Evolutionary conservation across 1,139 yeast species (phyloP).

Genomic region (Saccharomyces hybrid): DNA sequence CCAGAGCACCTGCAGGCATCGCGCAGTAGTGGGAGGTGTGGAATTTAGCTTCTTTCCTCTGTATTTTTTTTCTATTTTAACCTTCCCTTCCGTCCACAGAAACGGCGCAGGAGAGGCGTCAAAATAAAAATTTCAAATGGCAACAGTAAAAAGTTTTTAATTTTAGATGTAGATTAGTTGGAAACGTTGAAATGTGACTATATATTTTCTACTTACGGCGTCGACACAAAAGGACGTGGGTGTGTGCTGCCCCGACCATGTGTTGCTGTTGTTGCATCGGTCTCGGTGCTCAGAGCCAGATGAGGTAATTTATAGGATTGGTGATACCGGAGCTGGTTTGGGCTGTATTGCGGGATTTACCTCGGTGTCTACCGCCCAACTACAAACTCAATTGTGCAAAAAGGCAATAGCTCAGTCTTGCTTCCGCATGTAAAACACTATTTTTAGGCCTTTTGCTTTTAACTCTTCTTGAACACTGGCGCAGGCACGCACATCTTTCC

Average conservation of each 20-base stretch:
- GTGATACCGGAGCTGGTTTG: background rate
- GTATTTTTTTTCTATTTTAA: background rate
- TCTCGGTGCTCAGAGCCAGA: background rate
- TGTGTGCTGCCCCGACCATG: background rate
- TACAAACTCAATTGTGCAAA: background rate
- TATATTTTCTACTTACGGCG: background rate
- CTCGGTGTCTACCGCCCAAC: background rate
- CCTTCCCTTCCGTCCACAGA: background rate
- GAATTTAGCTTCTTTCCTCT: background rate
- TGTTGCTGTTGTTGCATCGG: background rate
- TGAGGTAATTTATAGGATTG: background rate
- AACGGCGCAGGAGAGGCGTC: background rate
- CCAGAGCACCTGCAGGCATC: background rate
- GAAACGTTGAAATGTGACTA: background rate
- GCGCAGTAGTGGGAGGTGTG: background rate
- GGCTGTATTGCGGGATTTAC: background rate
- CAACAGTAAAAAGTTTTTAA: background rate
- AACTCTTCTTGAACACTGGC: background rate
- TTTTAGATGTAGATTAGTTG: background rate
- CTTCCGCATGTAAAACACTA: background rate
- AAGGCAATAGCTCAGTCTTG: background rate
- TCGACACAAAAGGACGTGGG: background rate
- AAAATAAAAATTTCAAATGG: background rate
- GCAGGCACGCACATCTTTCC: background rate
- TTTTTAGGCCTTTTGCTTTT: background rate